Conservation (phyloP, 208 protist species). For the Leishmania lainsoni region DNA sequence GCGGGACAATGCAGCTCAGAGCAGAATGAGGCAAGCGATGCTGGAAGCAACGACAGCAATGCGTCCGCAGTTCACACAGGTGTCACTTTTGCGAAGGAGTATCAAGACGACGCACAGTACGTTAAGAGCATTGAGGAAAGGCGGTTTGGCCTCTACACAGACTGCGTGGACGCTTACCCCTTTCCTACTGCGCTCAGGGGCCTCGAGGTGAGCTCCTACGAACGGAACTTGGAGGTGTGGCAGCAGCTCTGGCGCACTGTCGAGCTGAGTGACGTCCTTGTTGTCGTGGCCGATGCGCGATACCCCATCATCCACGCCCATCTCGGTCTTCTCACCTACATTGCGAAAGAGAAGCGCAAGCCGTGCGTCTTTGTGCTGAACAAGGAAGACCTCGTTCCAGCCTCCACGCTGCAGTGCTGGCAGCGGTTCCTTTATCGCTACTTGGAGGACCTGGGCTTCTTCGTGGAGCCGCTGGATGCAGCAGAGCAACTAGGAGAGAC, state of each 20-base stretch:
- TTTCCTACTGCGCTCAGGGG: constrained; percentile 10
- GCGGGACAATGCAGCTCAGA: not conserved
- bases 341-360: constrained; percentile 80
- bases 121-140: constrained; percentile 48
- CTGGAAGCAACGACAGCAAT: not conserved
- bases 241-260: constrained; percentile 97
- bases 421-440: constrained; percentile 65
- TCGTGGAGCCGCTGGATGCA: constrained; percentile 21
- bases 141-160: constrained; percentile 57
- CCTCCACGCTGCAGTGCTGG: constrained; percentile 65
- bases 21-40: not conserved
- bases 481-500: not conserved
- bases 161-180: constrained; percentile 51
- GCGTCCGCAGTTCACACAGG: not conserved
- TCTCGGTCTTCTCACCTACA: constrained; percentile 90
- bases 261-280: constrained; percentile 95
- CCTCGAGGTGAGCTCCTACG: constrained; percentile 91
- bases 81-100: not conserved
- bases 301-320: constrained; percentile 96
- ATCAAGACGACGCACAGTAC: not conserved
- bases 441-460: constrained; percentile 52
- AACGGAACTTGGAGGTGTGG: constrained; percentile 98
- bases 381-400: constrained; percentile 93
- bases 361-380: constrained; percentile 95
- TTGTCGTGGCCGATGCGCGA: constrained; percentile 95